These are phyloP conservation scores for Berkeleyomyces basicola DNA, from an alignment of 2,329 filamentous ascomycete species.

Conservation along the genomic window DNA sequence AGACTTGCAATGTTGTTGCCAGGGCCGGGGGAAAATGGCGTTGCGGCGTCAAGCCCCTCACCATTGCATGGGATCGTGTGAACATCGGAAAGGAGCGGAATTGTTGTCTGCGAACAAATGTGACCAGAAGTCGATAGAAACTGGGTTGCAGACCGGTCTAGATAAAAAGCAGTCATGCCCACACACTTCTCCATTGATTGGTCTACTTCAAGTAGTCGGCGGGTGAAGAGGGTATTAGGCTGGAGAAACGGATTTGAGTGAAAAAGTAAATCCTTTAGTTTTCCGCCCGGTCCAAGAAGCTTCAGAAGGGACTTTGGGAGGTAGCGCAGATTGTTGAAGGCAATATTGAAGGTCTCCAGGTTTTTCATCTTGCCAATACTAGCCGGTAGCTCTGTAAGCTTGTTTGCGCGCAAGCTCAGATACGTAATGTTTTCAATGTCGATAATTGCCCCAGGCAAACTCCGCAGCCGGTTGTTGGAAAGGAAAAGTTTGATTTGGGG, in stretches of 20 bases:
- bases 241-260: conserved; percentile 47
- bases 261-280: conserved; percentile 35
- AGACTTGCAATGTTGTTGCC: conserved; percentile 28
- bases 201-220: conserved; percentile 4
- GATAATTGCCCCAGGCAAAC: conserved; percentile 44
- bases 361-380: conserved; percentile 40
- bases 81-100: conserved; percentile 2
- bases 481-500: conserved; percentile 46
- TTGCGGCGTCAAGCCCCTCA: conserved; percentile 5
- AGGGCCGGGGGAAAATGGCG: conserved; percentile 11
- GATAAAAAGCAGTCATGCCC: conserved; percentile 12
- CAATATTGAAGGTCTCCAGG: conserved; percentile 46
- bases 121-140: conserved; percentile 6
- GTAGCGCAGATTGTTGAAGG: conserved; percentile 42
- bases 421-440: conserved; percentile 44
- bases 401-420: conserved; percentile 49
- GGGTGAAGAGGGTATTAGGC: conserved; percentile 18
- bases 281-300: conserved; percentile 30
- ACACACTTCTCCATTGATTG: conserved; percentile 8
- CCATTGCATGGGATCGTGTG: conserved; percentile 4
- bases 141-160: conserved; percentile 11
- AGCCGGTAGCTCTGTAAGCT: conserved; percentile 42
- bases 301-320: conserved; percentile 48
- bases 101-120: neutral
- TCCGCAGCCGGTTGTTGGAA: conserved; percentile 38